These are phyloP conservation scores for Capsicum chinense DNA, from an alignment of 257 asterid genomes.

Conservation along the genomic window DNA sequence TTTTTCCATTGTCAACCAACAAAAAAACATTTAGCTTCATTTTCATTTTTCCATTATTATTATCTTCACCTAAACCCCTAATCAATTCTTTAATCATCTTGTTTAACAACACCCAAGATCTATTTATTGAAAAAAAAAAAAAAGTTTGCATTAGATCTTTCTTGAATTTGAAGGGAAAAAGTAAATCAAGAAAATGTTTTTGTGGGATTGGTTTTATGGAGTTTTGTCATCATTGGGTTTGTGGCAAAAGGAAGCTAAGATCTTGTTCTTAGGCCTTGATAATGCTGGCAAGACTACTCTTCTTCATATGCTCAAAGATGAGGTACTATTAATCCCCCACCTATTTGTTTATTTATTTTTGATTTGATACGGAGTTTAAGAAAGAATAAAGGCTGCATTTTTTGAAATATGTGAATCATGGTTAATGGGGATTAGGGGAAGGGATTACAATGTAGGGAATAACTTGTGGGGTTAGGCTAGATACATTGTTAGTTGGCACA, in stretches of 20 bases:
- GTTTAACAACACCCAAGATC: constrained; percentile 26
- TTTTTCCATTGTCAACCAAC: not conserved
- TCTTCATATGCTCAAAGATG: constrained; percentile 39
- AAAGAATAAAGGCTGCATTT: not conserved
- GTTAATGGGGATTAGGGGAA: too few species aligned
- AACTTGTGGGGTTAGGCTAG: too few species aligned
- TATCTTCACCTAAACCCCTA: constrained; percentile 24
- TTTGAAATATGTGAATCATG: too few species aligned
- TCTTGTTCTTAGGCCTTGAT: constrained; percentile 35
- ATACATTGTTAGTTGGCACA: too few species aligned
- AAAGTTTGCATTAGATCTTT: not conserved
- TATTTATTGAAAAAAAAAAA: not conserved
- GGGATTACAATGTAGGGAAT: too few species aligned
- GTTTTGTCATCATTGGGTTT: constrained; percentile 35
- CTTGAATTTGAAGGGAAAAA: not conserved
- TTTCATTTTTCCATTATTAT: not conserved
- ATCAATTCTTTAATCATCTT: constrained; percentile 15
- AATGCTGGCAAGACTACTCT: constrained; percentile 40
- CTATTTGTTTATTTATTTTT: not conserved
- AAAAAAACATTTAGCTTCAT: constrained; percentile 12
- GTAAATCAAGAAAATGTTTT: constrained; percentile 27
- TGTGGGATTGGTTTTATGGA: constrained; percentile 38
- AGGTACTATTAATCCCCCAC: constrained; percentile 23
- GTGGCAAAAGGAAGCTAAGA: constrained; percentile 39
- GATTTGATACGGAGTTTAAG: not conserved